Evolutionary conservation across 805 yeast genomes (phyloP).

Genomic region (Torulaspora maleeae): DNA sequence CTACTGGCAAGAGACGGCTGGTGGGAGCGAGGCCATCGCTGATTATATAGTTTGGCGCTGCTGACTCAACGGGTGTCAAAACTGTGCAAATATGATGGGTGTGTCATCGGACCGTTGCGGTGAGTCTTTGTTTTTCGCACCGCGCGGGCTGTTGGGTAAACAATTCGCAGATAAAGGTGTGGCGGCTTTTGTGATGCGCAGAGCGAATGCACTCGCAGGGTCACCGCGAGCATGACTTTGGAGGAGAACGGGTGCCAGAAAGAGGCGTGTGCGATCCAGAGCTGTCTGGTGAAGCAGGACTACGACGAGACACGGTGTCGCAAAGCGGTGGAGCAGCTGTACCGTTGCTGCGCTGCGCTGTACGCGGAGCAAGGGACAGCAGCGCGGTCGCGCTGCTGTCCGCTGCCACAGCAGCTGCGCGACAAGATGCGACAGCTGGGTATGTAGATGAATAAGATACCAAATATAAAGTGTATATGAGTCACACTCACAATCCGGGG

Average conservation of each 20-base stretch:
- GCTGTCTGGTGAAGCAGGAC: constrained; percentile 57
- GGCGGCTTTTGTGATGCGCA: too few species aligned
- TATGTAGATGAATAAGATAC: constrained; percentile 12
- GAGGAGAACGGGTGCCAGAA: constrained; percentile 55
- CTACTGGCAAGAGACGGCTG: background rate
- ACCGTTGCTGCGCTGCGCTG: constrained; percentile 67
- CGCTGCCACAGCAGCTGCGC: constrained; percentile 56
- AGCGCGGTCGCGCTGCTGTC: constrained; percentile 66
- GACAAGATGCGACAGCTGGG: constrained; percentile 61
- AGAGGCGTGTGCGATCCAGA: constrained; percentile 77
- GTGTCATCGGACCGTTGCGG: too few species aligned
- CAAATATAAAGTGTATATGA: constrained; percentile 1
- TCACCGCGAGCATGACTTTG: constrained; percentile 1
- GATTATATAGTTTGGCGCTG: background rate
- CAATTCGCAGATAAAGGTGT: too few species aligned
- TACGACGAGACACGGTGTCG: constrained; percentile 77
- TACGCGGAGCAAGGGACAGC: constrained; percentile 56
- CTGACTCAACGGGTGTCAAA: background rate
- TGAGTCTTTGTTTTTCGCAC: too few species aligned
- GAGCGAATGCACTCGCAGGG: background rate
- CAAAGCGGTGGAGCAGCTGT: constrained; percentile 60
- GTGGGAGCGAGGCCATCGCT: background rate
- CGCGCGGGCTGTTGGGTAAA: too few species aligned
- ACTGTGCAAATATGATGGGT: too few species aligned
- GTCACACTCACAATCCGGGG: constrained; percentile 4